Evolutionary conservation across 2,329 filamentous ascomycete genomes (phyloP).

Genomic region (Tothia fuscella): DNA sequence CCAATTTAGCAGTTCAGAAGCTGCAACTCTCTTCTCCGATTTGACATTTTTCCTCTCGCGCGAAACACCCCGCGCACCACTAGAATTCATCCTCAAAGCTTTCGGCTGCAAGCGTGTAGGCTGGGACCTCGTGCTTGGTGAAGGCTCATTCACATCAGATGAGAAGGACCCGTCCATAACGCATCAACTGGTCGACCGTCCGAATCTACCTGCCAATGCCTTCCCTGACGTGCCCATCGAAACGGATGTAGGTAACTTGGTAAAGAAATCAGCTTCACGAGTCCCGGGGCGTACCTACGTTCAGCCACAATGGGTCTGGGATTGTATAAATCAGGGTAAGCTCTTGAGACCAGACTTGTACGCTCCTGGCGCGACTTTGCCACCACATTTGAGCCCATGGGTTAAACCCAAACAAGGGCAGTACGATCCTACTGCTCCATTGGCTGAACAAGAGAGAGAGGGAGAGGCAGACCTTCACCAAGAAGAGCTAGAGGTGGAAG

Average conservation of each 20-base stretch:
- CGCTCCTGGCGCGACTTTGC: slow-evolving; percentile 76
- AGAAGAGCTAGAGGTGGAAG: slow-evolving; percentile 37
- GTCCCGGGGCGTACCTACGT: slow-evolving; percentile 88
- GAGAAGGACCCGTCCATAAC: slow-evolving; percentile 83
- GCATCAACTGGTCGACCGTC: slow-evolving; percentile 90
- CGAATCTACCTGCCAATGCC: slow-evolving; percentile 45
- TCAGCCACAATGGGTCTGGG: slow-evolving; percentile 98
- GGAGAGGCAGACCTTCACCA: slow-evolving; percentile 66
- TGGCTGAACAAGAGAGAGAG: slow-evolving; percentile 81
- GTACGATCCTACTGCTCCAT: slow-evolving; percentile 78
- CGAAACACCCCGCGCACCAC: slow-evolving; percentile 77
- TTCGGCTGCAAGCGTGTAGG: slow-evolving; percentile 95
- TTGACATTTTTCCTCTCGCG: slow-evolving; percentile 89
- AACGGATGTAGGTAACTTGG: slow-evolving; percentile 26
- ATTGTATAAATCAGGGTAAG: slow-evolving; percentile 85
- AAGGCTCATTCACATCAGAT: slow-evolving; percentile 82
- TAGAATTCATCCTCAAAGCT: slow-evolving; percentile 85
- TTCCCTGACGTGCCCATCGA: slow-evolving; percentile 19
- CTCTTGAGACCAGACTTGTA: slow-evolving; percentile 80
- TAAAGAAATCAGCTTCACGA: slow-evolving; percentile 44
- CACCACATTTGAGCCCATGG: slow-evolving; percentile 92
- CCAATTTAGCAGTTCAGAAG: slow-evolving; percentile 49
- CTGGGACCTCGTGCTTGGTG: slow-evolving; percentile 84
- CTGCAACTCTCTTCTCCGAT: slow-evolving; percentile 68
- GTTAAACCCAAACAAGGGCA: slow-evolving; percentile 68